A percentile compares a stretch with the other conserved stretches of the same genome.
These are phyloP conservation scores for Rhodocollybia butyracea DNA, from an alignment of 768 basidiomycete genomes.

Conservation along the genomic window DNA sequence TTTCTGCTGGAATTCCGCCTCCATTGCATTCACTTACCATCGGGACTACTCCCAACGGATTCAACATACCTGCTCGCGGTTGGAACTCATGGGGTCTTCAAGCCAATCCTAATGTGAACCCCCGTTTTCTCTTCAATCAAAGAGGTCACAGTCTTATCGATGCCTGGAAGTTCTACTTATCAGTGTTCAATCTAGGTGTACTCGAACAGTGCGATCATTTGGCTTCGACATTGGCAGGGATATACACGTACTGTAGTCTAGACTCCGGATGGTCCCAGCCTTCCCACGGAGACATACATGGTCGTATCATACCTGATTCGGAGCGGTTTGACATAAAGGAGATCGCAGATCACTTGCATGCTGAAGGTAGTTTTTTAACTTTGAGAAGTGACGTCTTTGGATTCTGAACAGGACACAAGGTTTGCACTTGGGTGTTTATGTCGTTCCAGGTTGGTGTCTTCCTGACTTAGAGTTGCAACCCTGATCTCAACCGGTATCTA, in stretches of 20 bases:
- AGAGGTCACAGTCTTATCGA: neutral
- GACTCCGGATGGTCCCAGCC: slow-evolving; percentile 11
- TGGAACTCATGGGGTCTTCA: slow-evolving; percentile 11
- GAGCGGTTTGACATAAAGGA: slow-evolving; percentile 2
- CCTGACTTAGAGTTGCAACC: no score
- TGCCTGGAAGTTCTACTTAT: neutral
- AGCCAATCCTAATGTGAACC: slow-evolving; percentile 2
- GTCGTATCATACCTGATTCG: slow-evolving; percentile 9
- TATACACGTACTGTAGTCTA: slow-evolving; percentile 6
- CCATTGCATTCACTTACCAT: slow-evolving; percentile 6
- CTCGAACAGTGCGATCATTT: slow-evolving; percentile 7
- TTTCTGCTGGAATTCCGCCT: neutral
- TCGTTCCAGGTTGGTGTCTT: no score
- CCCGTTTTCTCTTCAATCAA: slow-evolving; percentile 7
- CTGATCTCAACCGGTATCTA: no score
- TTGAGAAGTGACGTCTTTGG: neutral
- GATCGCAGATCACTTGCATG: slow-evolving; percentile 7
- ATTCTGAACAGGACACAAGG: neutral
- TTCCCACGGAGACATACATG: slow-evolving; percentile 6
- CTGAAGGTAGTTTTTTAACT: neutral
- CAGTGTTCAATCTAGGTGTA: neutral
- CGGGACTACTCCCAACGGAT: slow-evolving; percentile 5
- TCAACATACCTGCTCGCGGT: slow-evolving; percentile 4
- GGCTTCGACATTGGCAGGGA: slow-evolving; percentile 7
- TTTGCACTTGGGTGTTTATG: slow-evolving; percentile 7